Percentiles rank a stretch among this genome's conserved stretches.
phyloP scores from a whole-genome alignment of 495 filamentous ascomycete genomes.

The Penicillium atrosanguineum region DNA sequence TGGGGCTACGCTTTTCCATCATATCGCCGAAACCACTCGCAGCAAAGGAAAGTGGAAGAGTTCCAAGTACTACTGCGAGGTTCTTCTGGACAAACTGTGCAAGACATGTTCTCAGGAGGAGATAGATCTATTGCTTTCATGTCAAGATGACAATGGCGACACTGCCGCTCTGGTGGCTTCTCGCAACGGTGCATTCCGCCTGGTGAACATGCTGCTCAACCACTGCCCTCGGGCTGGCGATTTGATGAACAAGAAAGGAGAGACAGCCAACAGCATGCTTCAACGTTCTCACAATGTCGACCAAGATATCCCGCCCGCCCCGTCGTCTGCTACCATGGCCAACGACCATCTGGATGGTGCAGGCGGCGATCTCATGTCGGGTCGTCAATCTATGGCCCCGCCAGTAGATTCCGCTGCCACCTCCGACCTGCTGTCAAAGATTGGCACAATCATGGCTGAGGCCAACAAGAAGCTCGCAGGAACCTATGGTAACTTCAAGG shows the following conservation, averaged over 20 bases:
- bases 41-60: slow-evolving; percentile 76
- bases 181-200: slow-evolving; percentile 54
- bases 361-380: slow-evolving; percentile 19
- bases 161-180: slow-evolving; percentile 88
- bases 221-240: slow-evolving; percentile 72
- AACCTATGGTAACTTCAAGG: slow-evolving; percentile 40
- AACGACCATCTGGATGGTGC: slow-evolving; percentile 43
- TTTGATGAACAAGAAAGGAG: slow-evolving; percentile 72
- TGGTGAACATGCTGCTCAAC: slow-evolving; percentile 41
- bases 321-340: slow-evolving; percentile 44
- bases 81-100: slow-evolving; percentile 78
- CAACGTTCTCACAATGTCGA: slow-evolving; percentile 31
- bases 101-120: slow-evolving; percentile 64
- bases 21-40: slow-evolving; percentile 79
- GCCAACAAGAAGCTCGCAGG: slow-evolving; percentile 43
- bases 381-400: slow-evolving; percentile 20
- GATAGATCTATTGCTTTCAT: slow-evolving; percentile 66
- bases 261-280: slow-evolving; percentile 75
- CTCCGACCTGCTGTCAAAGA: slow-evolving; percentile 38
- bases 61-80: slow-evolving; percentile 88
- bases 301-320: slow-evolving; percentile 37
- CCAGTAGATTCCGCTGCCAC: slow-evolving; percentile 30
- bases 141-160: slow-evolving; percentile 78
- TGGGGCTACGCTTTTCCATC: slow-evolving; percentile 85
- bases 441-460: slow-evolving; percentile 43